phyloP scores from a whole-genome alignment of 2,329 filamentous ascomycete species.

The Alternaria gaisen region DNA sequence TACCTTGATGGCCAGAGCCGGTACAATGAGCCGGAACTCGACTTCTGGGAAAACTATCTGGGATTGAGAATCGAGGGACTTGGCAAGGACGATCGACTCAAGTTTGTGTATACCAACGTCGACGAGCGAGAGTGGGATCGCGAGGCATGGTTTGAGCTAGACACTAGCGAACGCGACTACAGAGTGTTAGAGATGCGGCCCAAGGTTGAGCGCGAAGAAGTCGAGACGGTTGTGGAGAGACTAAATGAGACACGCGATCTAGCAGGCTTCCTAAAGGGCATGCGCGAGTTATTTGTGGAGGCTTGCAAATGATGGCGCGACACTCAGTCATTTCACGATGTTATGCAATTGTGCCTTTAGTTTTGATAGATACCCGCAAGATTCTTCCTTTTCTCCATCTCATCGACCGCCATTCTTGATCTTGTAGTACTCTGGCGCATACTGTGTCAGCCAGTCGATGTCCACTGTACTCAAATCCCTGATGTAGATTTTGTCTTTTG shows the following conservation, averaged over 20 bases:
- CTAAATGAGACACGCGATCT: conserved; percentile 84
- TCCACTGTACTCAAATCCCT: conserved; percentile 93
- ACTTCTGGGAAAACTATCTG: conserved; percentile 94
- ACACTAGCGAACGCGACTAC: conserved; percentile 83
- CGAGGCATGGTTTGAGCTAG: conserved; percentile 93
- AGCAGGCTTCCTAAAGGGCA: conserved; percentile 77
- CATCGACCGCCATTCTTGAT: conserved; percentile 32
- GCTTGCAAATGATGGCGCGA: conserved; percentile 55
- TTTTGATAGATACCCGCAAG: conserved; percentile 10
- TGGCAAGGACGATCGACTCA: conserved; percentile 82
- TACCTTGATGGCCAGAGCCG: conserved; percentile 84
- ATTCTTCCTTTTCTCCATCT: conserved; percentile 1
- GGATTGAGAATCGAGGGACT: conserved; percentile 90
- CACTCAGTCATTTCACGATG: neutral
- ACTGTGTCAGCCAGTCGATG: conserved; percentile 90
- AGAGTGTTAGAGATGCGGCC: conserved; percentile 82
- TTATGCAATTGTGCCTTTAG: conserved; percentile 3
- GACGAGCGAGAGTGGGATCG: conserved; percentile 87
- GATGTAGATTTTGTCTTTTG: conserved; percentile 86
- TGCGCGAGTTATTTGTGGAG: conserved; percentile 77
- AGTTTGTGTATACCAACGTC: conserved; percentile 88
- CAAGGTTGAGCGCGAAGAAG: conserved; percentile 79
- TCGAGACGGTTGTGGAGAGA: conserved; percentile 78
- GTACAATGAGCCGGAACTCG: conserved; percentile 90
- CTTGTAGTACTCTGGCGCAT: conserved; percentile 73